Percentiles rank a stretch among this genome's conserved stretches.
Conservation (phyloP, 805 yeast species). For the Cyberlindnera maritima region DNA sequence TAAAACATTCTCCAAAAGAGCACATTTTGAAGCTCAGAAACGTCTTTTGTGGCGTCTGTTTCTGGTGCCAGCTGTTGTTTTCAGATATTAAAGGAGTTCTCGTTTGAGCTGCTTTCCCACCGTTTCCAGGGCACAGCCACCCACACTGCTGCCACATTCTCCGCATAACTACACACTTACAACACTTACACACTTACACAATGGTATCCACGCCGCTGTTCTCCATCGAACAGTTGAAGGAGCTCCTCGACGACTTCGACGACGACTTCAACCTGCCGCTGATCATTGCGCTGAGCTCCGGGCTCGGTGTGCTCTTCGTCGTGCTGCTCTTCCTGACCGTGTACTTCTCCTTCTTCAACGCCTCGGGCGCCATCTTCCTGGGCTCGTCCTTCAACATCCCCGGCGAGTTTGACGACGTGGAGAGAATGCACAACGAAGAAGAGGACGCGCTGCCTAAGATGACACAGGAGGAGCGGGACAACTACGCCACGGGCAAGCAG, state of each 20-base stretch:
- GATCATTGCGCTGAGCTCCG: slow-evolving; percentile 36
- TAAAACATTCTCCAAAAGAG: too few relatives aligned
- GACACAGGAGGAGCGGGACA: slow-evolving; percentile 38
- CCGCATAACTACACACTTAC: too few relatives aligned
- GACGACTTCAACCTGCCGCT: slow-evolving; percentile 33
- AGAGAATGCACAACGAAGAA: slow-evolving; percentile 63
- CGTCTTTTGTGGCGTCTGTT: too few relatives aligned
- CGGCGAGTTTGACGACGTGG: slow-evolving; percentile 61
- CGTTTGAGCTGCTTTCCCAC: too few relatives aligned
- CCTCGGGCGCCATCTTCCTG: slow-evolving; percentile 27
- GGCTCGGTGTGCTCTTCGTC: slow-evolving; percentile 35
- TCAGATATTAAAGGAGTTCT: too few relatives aligned
- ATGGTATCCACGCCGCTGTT: neutral
- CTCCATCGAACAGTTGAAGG: neutral
- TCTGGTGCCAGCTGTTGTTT: too few relatives aligned
- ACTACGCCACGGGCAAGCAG: slow-evolving; percentile 39
- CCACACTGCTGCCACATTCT: too few relatives aligned
- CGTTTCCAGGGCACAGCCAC: too few relatives aligned
- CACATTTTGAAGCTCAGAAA: too few relatives aligned
- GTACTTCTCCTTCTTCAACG: slow-evolving; percentile 31
- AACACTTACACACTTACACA: neutral
- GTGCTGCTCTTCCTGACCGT: slow-evolving; percentile 29
- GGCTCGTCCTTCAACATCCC: slow-evolving; percentile 41
- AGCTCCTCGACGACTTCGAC: slow-evolving; percentile 16
- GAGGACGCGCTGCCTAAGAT: slow-evolving; percentile 41